These are phyloP conservation scores for Luffa aegyptiaca DNA, from an alignment of 306 rosid genomes.

Conservation along the genomic window DNA sequence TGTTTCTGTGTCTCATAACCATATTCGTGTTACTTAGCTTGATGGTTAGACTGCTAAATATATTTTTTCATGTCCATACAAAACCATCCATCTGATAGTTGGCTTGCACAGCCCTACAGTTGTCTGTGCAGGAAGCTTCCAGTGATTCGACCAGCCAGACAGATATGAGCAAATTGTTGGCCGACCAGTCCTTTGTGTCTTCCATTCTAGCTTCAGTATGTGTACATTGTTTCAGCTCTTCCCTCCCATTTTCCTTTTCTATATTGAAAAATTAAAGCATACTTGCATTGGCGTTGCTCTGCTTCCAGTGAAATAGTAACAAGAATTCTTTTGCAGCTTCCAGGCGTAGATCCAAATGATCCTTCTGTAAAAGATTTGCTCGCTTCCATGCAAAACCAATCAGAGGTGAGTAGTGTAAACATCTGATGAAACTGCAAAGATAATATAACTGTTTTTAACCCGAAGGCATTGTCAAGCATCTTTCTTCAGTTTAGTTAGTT, in stretches of 20 bases:
- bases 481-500: no score
- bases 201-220: conserved; percentile 85
- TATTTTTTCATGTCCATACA: neutral
- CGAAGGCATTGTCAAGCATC: no score
- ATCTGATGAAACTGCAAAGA: neutral
- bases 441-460: no score
- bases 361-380: conserved; percentile 92
- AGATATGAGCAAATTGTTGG: conserved; percentile 78
- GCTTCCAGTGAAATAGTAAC: conserved; percentile 10
- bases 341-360: conserved; percentile 96
- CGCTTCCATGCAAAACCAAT: conserved; percentile 89
- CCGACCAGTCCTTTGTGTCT: conserved; percentile 92
- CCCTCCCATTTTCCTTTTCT: neutral
- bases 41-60: neutral
- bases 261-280: neutral
- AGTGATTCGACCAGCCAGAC: conserved; percentile 57
- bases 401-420: conserved; percentile 46
- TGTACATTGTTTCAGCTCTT: conserved; percentile 12
- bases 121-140: conserved; percentile 64
- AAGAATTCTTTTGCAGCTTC: conserved; percentile 63
- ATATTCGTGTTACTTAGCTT: neutral
- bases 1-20: neutral
- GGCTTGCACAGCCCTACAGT: conserved; percentile 65
- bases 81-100: neutral
- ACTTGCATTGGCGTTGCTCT: neutral